Evolutionary conservation across 208 protist species (phyloP), one percentile per base, ranked within the genome.

Genomic region (Porcisia deanei): DNA sequence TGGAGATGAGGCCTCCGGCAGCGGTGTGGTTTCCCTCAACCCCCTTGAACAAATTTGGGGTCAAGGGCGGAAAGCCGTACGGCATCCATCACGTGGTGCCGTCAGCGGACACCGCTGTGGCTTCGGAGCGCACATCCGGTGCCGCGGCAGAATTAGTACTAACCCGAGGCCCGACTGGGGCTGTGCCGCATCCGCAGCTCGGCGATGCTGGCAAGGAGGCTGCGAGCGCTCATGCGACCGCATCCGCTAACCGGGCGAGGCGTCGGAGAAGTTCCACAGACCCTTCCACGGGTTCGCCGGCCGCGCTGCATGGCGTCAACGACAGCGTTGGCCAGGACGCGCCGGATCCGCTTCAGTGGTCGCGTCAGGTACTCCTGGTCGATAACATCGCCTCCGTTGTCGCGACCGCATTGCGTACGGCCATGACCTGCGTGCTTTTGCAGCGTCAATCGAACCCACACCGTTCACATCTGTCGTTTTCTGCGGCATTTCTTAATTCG

Each of bases 321-420:
- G 52, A 20, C 41, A 45, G 55, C 22, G 59, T 45, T 54, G 53
- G 65, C n/a, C 55, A 60, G 45, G 74, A 63, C 71, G 60, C 65
- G 18, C n/a, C 70, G 14, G 84, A 88, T 59, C 68, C 83, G 5
- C 68, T 88, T 9, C 82, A 87, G 41, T 91, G 85, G 85, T 84
- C 84, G 30, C 79, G 85, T 45, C 81, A 91, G 53, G 79, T 94
- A 43, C 59, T 94, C 53, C 85, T 94, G 47, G 69, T 83, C 0
- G 90, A 91, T 30, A 84, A 86, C 47, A 68, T 85, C 14, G 82
- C 88, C 65, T 55, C 45, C 7, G 66, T 71, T 1, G 80, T 94
- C 2, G 90, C 90, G 52, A 80, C 71, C 16, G 80, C 75, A 57
- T 77, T 82, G 60, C 73, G 78, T n/a, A 71, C 55, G 22, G 73